Evolutionary conservation across 176 grass and related monocot species (phyloP).

Genomic region (Eragrostis curvula): DNA sequence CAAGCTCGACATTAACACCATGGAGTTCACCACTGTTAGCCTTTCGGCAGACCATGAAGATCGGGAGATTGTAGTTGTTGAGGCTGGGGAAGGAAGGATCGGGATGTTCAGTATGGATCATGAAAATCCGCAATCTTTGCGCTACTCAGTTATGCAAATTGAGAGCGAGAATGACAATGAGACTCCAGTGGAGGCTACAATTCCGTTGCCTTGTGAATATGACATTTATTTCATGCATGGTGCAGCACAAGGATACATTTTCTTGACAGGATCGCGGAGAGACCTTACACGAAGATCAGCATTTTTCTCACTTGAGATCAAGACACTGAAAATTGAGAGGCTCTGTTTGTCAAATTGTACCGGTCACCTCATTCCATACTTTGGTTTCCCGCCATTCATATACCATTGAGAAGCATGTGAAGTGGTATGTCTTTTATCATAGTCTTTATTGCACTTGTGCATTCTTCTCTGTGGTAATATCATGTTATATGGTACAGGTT

Average conservation of each 20-base stretch:
- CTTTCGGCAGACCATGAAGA: background rate
- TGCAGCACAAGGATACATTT: background rate
- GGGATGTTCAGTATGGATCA: background rate
- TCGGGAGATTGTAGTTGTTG: background rate
- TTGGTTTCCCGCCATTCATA: background rate
- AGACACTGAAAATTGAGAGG: background rate
- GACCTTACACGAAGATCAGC: background rate
- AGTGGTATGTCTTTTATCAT: background rate
- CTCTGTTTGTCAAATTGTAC: background rate
- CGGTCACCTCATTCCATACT: background rate
- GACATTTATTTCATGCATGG: background rate
- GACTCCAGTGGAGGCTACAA: background rate
- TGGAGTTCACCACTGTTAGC: constrained; percentile 11
- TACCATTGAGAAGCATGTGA: background rate
- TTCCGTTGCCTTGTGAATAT: background rate
- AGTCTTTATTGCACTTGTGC: no score
- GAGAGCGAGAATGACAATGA: background rate
- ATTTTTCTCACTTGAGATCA: background rate
- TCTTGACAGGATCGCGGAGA: background rate
- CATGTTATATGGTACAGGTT: background rate
- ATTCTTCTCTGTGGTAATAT: background rate
- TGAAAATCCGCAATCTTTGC: background rate
- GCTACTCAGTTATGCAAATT: background rate
- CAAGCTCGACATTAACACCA: background rate
- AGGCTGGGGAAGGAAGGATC: constrained; percentile 2